phyloP scores from a whole-genome alignment of 176 grass and related monocot species.

The Oryza rufipogon region DNA sequence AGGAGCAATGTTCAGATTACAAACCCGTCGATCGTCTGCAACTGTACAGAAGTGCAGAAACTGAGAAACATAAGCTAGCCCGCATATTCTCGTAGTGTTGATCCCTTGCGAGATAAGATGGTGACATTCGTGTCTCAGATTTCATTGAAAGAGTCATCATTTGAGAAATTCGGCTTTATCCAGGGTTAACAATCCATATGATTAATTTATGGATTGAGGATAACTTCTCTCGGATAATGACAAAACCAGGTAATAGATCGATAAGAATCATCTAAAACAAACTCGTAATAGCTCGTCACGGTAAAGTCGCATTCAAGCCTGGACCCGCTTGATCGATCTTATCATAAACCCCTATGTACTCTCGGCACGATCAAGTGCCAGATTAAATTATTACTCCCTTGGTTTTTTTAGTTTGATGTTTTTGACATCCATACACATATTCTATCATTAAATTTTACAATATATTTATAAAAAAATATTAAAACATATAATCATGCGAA shows the following conservation, averaged over 20 bases:
- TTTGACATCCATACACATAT: no score
- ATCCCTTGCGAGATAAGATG: conserved; percentile 32
- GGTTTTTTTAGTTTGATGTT: no score
- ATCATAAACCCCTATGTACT: background rate
- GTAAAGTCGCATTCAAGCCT: background rate
- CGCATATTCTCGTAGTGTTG: conserved; percentile 13
- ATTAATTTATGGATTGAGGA: background rate
- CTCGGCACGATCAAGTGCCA: background rate
- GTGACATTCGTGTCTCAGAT: conserved; percentile 8
- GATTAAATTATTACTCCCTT: background rate
- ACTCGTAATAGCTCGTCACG: background rate
- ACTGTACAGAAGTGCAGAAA: background rate
- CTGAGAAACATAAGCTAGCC: background rate
- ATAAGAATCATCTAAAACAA: conserved; percentile 2
- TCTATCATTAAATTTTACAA: no score
- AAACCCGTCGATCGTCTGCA: background rate
- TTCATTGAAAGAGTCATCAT: background rate
- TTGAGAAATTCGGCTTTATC: conserved; percentile 9
- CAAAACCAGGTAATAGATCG: background rate
- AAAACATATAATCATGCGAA: no score
- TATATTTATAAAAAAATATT: no score
- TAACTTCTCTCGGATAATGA: conserved; percentile 1
- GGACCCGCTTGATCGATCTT: background rate
- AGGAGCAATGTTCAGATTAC: background rate
- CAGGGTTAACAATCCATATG: conserved; percentile 8